Percentiles rank a stretch among this genome's conserved stretches.
phyloP scores from a whole-genome alignment of 2,329 filamentous ascomycete species.

The Taxawa tesnikishii region DNA sequence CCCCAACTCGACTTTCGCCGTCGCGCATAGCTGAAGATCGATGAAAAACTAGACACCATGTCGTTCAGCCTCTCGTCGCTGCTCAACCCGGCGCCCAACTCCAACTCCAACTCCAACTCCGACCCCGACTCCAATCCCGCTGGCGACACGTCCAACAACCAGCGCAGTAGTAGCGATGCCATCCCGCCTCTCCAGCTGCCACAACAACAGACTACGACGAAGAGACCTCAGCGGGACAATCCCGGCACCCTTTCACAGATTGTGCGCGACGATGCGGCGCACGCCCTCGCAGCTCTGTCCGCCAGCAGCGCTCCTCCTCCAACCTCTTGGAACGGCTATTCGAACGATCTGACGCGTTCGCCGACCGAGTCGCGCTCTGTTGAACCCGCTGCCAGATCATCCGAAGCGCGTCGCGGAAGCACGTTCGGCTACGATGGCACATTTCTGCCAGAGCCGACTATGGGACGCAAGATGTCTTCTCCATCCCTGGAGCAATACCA shows the following conservation, averaged over 20 bases:
- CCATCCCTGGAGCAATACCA: conserved; percentile 36
- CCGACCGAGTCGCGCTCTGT: conserved; percentile 7
- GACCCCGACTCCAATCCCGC: conserved; percentile 8
- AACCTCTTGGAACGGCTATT: conserved; percentile 12
- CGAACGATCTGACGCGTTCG: no score
- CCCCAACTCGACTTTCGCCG: no score
- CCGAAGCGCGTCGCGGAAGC: conserved; percentile 9
- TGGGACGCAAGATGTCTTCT: conserved; percentile 23
- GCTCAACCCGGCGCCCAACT: conserved; percentile 21
- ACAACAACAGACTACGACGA: no score
- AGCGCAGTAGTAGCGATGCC: no score
- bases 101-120: conserved; percentile 11
- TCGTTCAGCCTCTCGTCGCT: conserved; percentile 20
- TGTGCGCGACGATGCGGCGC: conserved; percentile 27
- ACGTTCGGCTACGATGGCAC: conserved; percentile 14
- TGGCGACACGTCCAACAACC: no score
- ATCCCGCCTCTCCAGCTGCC: no score
- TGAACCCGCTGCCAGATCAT: no score
- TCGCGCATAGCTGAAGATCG: no score
- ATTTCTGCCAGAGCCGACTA: conserved; percentile 19
- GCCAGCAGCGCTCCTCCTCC: conserved; percentile 13
- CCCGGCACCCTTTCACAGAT: no score
- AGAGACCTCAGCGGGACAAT: no score
- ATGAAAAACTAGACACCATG: conserved; percentile 11
- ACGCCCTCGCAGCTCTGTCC: conserved; percentile 20